A percentile compares a stretch with the other conserved stretches of the same genome.
These are phyloP conservation scores for Lentinula guzmanii DNA, from an alignment of 768 basidiomycete species.

Conservation along the genomic window DNA sequence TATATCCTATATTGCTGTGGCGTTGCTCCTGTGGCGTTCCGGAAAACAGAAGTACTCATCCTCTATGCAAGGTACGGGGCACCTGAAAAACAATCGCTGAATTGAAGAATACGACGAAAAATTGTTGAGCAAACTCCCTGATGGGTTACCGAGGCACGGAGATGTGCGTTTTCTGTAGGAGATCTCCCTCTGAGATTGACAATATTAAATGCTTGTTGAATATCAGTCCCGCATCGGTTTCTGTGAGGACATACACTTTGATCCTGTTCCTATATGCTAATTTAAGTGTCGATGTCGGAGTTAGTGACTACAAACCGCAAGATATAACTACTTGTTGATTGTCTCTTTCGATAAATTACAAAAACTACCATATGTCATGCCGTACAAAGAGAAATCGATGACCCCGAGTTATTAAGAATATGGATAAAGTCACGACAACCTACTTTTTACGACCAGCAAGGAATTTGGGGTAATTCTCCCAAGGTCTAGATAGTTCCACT, in stretches of 20 bases:
- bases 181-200: background rate
- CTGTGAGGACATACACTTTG: background rate
- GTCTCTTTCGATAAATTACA: background rate
- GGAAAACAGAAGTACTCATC: background rate
- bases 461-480: background rate
- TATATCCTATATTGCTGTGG: background rate
- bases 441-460: background rate
- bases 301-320: background rate
- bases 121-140: background rate
- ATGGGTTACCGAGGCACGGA: background rate
- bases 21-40: background rate
- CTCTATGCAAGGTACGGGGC: background rate
- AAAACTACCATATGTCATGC: background rate
- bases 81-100: too few relatives aligned
- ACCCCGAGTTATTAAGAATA: background rate
- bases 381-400: background rate
- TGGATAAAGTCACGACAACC: background rate
- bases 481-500: conserved; percentile 40
- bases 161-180: background rate
- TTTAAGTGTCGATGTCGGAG: background rate
- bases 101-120: too few relatives aligned
- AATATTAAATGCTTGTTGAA: background rate
- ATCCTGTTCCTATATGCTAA: background rate
- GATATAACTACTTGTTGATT: background rate
- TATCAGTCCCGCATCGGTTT: background rate